A percentile compares a stretch with the other conserved stretches of the same genome.
phyloP scores from a whole-genome alignment of 768 basidiomycete genomes.

The Podaxis sp. region DNA sequence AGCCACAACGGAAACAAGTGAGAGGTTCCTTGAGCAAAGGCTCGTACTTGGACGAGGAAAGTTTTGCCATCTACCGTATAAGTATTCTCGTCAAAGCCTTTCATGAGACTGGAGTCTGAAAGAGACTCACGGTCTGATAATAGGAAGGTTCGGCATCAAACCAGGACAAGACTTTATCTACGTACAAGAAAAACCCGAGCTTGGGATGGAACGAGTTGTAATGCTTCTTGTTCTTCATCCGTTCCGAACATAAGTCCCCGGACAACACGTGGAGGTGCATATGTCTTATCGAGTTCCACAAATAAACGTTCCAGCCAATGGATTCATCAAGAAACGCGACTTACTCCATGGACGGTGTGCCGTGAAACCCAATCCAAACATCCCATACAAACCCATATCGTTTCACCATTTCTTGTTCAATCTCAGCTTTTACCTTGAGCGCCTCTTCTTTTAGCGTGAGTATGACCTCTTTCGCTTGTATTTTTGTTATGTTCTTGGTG shows the following conservation, averaged over 20 bases:
- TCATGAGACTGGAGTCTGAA: background rate
- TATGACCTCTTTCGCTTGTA: slow-evolving; percentile 54
- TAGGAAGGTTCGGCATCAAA: slow-evolving; percentile 65
- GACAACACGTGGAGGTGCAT: slow-evolving; percentile 87
- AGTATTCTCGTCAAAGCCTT: background rate
- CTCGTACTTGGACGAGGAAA: slow-evolving; percentile 58
- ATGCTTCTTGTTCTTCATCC: slow-evolving; percentile 85
- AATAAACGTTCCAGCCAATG: background rate
- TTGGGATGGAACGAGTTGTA: slow-evolving; percentile 90
- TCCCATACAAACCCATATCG: slow-evolving; percentile 76
- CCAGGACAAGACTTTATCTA: slow-evolving; percentile 81
- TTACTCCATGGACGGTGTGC: slow-evolving; percentile 82
- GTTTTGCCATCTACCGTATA: slow-evolving; percentile 46
- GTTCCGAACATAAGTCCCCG: slow-evolving; percentile 66
- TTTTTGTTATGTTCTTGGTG: slow-evolving; percentile 40
- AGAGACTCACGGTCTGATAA: slow-evolving; percentile 21
- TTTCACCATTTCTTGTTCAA: slow-evolving; percentile 78
- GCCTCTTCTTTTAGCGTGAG: slow-evolving; percentile 56
- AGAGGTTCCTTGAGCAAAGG: slow-evolving; percentile 66
- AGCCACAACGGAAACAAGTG: slow-evolving; percentile 68
- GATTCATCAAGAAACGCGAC: slow-evolving; percentile 25
- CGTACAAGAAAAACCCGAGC: slow-evolving; percentile 77
- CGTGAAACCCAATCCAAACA: slow-evolving; percentile 84
- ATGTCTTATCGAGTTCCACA: slow-evolving; percentile 51
- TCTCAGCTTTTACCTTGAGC: slow-evolving; percentile 50